phyloP scores from a whole-genome alignment of 2,329 filamentous ascomycete species.

The Alternaria rosae region DNA sequence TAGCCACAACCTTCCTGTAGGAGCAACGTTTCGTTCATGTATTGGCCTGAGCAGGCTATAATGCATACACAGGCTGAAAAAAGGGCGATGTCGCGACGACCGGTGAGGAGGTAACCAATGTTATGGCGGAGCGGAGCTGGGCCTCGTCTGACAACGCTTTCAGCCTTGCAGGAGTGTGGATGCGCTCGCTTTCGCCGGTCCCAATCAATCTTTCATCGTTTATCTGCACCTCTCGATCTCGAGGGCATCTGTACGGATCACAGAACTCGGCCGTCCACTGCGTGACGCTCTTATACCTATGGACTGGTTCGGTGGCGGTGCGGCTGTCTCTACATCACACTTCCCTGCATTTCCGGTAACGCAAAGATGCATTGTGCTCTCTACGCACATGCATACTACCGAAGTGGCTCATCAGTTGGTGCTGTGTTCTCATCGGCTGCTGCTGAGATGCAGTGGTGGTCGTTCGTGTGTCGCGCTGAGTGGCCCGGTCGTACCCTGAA shows the following conservation, averaged over 20 bases:
- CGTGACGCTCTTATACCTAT: conserved; percentile 11
- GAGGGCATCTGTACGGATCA: neutral
- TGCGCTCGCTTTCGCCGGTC: conserved; percentile 5
- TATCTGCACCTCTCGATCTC: neutral
- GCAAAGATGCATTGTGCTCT: conserved; percentile 4
- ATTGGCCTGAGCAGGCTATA: conserved; percentile 14
- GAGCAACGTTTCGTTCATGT: conserved; percentile 2
- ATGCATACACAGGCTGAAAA: conserved; percentile 4
- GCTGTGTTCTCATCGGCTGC: conserved; percentile 13
- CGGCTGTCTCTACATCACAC: neutral
- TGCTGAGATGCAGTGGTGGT: conserved; percentile 23
- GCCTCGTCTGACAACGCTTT: conserved; percentile 18
- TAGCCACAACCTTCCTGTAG: conserved; percentile 8
- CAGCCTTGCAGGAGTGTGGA: conserved; percentile 20
- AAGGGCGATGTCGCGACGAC: conserved; percentile 12
- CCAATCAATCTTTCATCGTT: neutral
- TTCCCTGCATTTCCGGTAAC: neutral
- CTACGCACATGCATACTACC: conserved; percentile 12
- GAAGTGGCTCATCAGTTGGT: neutral
- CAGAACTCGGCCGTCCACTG: neutral
- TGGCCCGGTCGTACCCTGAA: conserved; percentile 22
- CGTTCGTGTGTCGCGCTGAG: conserved; percentile 26
- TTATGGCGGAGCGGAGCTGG: conserved; percentile 12
- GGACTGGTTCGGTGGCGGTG: conserved; percentile 4
- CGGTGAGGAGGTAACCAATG: conserved; percentile 25